Conservation (phyloP, 2,329 filamentous ascomycete species). For the Alternaria gansuensis region DNA sequence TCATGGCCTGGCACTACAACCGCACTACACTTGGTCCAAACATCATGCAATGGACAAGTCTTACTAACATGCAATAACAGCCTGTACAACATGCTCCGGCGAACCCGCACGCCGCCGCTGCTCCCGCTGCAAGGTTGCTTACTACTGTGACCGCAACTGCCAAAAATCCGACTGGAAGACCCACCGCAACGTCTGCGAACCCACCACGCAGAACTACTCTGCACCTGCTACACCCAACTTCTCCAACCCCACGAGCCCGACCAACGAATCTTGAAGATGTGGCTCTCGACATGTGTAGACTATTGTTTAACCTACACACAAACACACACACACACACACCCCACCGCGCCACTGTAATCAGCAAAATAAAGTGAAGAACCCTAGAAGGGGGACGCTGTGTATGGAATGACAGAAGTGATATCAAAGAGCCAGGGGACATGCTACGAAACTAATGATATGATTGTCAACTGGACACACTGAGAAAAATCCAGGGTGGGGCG, state of each 20-base stretch:
- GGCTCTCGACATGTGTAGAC: background rate
- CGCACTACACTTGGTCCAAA: background rate
- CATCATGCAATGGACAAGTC: constrained; percentile 6
- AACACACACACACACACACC: too few relatives aligned
- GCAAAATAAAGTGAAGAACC: background rate
- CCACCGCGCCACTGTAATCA: background rate
- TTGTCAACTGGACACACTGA: background rate
- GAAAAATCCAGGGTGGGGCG: background rate
- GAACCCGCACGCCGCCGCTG: constrained; percentile 49
- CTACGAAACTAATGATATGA: constrained; percentile 11
- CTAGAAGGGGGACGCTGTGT: background rate
- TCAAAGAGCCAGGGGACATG: background rate
- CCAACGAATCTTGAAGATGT: constrained; percentile 29
- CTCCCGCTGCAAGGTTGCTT: constrained; percentile 58
- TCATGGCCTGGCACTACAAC: constrained; percentile 17
- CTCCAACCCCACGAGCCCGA: constrained; percentile 39
- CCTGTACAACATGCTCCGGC: constrained; percentile 39
- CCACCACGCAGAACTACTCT: constrained; percentile 35
- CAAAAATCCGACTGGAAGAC: constrained; percentile 62
- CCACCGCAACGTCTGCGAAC: constrained; percentile 59
- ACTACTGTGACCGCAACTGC: constrained; percentile 64
- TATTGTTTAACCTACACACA: background rate
- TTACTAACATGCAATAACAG: constrained; percentile 28
- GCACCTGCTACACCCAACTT: constrained; percentile 40
- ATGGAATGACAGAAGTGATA: constrained; percentile 1